These are phyloP conservation scores for Phytophthora tentaculata DNA, from an alignment of 352 stramenopile species.

Conservation along the genomic window DNA sequence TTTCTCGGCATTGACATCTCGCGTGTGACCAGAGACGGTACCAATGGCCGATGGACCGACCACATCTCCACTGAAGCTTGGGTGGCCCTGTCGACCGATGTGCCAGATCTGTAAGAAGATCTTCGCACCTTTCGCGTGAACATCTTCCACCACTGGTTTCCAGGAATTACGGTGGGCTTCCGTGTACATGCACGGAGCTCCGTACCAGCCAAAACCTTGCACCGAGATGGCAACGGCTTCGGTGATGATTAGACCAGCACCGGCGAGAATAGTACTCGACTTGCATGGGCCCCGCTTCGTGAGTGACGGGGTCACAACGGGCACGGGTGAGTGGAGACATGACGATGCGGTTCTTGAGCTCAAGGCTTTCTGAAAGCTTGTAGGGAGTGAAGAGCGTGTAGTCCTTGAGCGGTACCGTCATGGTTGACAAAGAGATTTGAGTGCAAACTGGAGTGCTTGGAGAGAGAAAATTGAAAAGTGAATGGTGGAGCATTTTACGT, in stretches of 20 bases:
- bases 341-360: conserved; percentile 54
- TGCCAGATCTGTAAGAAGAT: conserved; percentile 69
- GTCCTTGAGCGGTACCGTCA: conserved; percentile 32
- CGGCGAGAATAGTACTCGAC: conserved; percentile 49
- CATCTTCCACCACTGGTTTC: conserved; percentile 52
- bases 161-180: conserved; percentile 47
- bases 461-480: conserved; percentile 23
- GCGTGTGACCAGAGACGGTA: conserved; percentile 29
- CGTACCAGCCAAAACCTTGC: conserved; percentile 49
- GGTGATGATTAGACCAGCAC: conserved; percentile 38
- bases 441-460: neutral
- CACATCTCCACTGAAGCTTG: conserved; percentile 44
- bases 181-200: conserved; percentile 54
- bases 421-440: conserved; percentile 1
- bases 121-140: conserved; percentile 72
- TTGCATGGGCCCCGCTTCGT: conserved; percentile 39
- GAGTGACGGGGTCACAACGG: conserved; percentile 30
- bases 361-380: conserved; percentile 31
- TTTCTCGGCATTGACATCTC: conserved; percentile 30
- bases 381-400: conserved; percentile 44
- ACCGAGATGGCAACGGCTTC: conserved; percentile 36
- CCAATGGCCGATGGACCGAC: conserved; percentile 50
- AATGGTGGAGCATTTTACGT: too few species aligned
- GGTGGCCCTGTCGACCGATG: conserved; percentile 58
- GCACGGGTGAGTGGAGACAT: conserved; percentile 42